Percentiles rank a stretch among this genome's conserved stretches.
Conservation (phyloP, 192 early-diverging fungal genomes). For the Linnemannia zychae region DNA sequence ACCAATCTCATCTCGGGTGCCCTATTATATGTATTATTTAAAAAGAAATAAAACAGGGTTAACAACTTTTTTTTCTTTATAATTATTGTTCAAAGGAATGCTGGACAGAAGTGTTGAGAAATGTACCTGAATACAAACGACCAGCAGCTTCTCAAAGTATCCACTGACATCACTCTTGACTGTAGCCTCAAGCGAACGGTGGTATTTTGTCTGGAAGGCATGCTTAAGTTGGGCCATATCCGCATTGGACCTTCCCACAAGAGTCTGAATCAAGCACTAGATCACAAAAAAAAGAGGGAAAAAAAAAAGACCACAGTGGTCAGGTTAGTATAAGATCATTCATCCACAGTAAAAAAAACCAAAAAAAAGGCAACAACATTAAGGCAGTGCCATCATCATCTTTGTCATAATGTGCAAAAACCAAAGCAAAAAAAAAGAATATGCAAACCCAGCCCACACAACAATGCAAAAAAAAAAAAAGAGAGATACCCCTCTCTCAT, state of each 20-base stretch:
- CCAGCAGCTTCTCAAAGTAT: conserved; percentile 44
- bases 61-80: background rate
- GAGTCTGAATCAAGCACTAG: conserved; percentile 48
- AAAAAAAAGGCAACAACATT: background rate
- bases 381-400: background rate
- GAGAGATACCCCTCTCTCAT: background rate
- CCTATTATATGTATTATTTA: background rate
- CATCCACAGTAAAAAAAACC: background rate
- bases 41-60: background rate
- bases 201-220: conserved; percentile 40
- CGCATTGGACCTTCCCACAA: conserved; percentile 42
- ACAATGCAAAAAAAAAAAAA: background rate
- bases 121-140: conserved; percentile 43
- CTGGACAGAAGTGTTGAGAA: background rate
- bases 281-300: conserved; percentile 2
- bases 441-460: background rate
- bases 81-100: background rate
- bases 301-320: background rate
- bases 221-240: conserved; percentile 52
- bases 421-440: background rate
- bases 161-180: conserved; percentile 48
- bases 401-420: background rate
- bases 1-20: conserved; percentile 42
- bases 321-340: conserved; percentile 4
- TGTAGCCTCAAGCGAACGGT: conserved; percentile 28